Percentiles rank a stretch among this genome's conserved stretches.
phyloP scores from a whole-genome alignment of 1,284 basidiomycete genomes.

The Wallemia hederae region DNA sequence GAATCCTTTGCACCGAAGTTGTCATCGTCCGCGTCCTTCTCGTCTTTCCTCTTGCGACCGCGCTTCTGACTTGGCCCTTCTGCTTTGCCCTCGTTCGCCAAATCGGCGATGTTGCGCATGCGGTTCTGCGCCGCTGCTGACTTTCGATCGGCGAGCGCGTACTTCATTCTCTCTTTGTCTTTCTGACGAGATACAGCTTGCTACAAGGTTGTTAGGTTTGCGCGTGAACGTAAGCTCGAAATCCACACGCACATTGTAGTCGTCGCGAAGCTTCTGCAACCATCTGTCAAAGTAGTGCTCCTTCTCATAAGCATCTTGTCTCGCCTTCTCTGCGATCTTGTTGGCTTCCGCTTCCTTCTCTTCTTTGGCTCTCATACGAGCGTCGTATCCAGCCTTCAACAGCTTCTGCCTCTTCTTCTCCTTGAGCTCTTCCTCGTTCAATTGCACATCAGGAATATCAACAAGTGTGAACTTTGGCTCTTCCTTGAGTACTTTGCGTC shows the following conservation, averaged over 20 bases:
- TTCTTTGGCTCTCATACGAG: constrained; percentile 48
- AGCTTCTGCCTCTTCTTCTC: constrained; percentile 85
- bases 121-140: constrained; percentile 79
- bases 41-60: constrained; percentile 32
- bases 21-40: constrained; percentile 41
- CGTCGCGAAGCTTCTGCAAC: background rate
- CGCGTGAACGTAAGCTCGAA: background rate
- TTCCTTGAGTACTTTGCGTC: constrained; percentile 22
- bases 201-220: constrained; percentile 12
- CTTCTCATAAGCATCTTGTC: constrained; percentile 14
- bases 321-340: constrained; percentile 24
- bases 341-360: constrained; percentile 49
- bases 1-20: constrained; percentile 82
- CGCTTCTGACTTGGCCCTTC: constrained; percentile 25
- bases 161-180: constrained; percentile 36
- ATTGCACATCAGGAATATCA: constrained; percentile 68
- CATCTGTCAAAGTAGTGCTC: background rate
- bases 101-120: constrained; percentile 85
- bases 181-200: constrained; percentile 44
- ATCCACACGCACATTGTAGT: background rate
- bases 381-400: constrained; percentile 82
- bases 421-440: constrained; percentile 74
- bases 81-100: constrained; percentile 52
- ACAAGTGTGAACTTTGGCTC: constrained; percentile 59
- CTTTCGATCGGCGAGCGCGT: constrained; percentile 50